Percentiles rank a stretch among this genome's conserved stretches.
phyloP scores from a whole-genome alignment of 140 eudicot genomes.

The Ambrosia hybrid region DNA sequence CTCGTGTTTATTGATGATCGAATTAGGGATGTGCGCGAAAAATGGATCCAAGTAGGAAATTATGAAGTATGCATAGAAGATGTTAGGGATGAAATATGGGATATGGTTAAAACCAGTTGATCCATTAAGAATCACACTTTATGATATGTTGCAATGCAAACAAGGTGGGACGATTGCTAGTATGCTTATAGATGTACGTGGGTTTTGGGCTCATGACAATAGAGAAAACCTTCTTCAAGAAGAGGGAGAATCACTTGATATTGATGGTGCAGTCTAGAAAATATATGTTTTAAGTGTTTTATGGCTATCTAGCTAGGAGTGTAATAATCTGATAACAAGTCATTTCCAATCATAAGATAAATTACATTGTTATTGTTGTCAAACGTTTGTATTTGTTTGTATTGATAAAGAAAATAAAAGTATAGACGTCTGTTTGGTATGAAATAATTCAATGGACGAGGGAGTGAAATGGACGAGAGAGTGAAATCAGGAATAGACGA shows the following conservation, averaged over 20 bases:
- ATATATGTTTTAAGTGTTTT: not conserved
- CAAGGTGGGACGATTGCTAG: slow-evolving; percentile 98
- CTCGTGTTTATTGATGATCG: not conserved
- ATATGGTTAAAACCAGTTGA: slow-evolving; percentile 97
- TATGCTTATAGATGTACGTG: slow-evolving; percentile 96
- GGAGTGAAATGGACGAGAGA: too few species aligned
- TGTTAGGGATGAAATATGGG: slow-evolving; percentile 98
- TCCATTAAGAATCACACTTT: slow-evolving; percentile 68
- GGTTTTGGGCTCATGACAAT: slow-evolving; percentile 99
- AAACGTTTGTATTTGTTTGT: too few species aligned
- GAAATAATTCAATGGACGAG: too few species aligned
- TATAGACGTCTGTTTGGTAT: too few species aligned
- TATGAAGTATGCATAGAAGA: slow-evolving; percentile 91
- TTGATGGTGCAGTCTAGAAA: slow-evolving; percentile 1
- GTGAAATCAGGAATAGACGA: too few species aligned
- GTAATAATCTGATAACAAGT: too few species aligned
- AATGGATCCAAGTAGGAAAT: slow-evolving; percentile 97
- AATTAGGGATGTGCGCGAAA: slow-evolving; percentile 87
- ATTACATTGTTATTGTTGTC: too few species aligned
- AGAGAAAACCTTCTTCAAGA: slow-evolving; percentile 96
- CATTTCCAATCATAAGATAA: too few species aligned
- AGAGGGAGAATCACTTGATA: slow-evolving; percentile 72
- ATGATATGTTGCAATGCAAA: slow-evolving; percentile 79
- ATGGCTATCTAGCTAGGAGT: not conserved
- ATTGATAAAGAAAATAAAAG: too few species aligned